Evolutionary conservation across 345 rosid species (phyloP), one percentile per base, ranked within the genome.

Genomic region (Trapa bicornis): DNA sequence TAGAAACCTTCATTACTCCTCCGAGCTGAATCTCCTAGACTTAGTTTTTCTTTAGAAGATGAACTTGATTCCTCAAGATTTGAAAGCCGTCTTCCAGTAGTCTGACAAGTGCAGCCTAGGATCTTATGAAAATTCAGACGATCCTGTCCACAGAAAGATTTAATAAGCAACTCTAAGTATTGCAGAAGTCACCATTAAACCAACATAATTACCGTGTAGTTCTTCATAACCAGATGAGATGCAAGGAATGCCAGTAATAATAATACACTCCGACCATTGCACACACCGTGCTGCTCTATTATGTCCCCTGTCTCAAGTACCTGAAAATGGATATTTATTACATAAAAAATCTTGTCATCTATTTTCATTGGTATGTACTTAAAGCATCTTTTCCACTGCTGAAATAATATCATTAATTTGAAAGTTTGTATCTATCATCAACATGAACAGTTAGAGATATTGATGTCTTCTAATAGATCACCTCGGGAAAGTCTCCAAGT

Each of bases 401-500:
- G 2, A 22, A 54, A 54, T 50, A 54, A 16, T 7, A 5, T 54
- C 33, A n/a, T 50, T 54, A 54, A n/a, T 35, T 54, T 54, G 10
- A 54, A 22, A 54, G 60, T 0, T n/a, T 54, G 60, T 54, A n/a
- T n/a, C 11, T n/a, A n/a, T 54, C 4, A 22, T 9, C 37, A 29
- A 33, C 6, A 57, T n/a, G 60, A 35, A 58, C 32, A 8, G 4
- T 2, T 32, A 29, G 4, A 33, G 35, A 32, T 29, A 16, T 58
- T 3, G 6, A 16, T 54, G 57, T 11, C 63, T 60, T n/a, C 71
- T 53, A 60, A 8, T 9, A 61, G 65, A 71, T 68, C 78, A 86
- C 97, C 97, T 93, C 98, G 15, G 97, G 98, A 73, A 88, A 90
- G 71, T 87, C 87, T 71, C 98, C 93, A 73, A 90, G 76, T 68